Evolutionary conservation across 2,329 filamentous ascomycete genomes (phyloP).

Genomic region (Botrytis pseudocinerea): DNA sequence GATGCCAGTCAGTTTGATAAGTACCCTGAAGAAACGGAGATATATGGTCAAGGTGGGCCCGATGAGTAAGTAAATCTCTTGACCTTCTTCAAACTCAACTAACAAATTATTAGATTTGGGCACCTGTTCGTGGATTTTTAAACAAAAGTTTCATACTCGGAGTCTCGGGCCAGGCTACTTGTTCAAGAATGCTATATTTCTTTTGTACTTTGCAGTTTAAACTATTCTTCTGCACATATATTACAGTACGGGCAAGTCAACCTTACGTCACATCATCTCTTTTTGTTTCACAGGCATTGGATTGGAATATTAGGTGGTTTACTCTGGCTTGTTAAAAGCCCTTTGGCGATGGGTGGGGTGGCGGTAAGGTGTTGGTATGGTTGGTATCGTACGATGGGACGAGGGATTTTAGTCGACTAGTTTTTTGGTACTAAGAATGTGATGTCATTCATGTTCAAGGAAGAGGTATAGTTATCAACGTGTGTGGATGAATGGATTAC

Average conservation of each 20-base stretch:
- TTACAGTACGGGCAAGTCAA: slow-evolving; percentile 22
- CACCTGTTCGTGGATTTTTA: slow-evolving; percentile 33
- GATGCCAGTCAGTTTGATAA: slow-evolving; percentile 98
- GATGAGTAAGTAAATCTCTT: slow-evolving; percentile 73
- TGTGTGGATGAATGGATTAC: background rate
- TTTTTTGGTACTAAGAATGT: background rate
- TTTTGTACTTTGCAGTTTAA: slow-evolving; percentile 24
- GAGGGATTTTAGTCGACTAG: background rate
- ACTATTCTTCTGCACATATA: slow-evolving; percentile 32
- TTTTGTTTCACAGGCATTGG: slow-evolving; percentile 24
- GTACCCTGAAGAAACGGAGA: slow-evolving; percentile 95
- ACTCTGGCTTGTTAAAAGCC: slow-evolving; percentile 11
- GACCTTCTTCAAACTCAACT: slow-evolving; percentile 36
- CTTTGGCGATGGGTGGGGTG: background rate
- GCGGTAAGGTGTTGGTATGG: slow-evolving; percentile 20
- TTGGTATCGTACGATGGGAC: background rate
- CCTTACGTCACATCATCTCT: slow-evolving; percentile 24
- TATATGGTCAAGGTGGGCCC: slow-evolving; percentile 75
- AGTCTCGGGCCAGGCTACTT: background rate
- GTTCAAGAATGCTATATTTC: slow-evolving; percentile 12
- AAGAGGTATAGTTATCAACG: background rate
- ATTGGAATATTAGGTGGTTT: slow-evolving; percentile 19
- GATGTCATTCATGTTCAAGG: background rate
- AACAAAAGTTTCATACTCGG: slow-evolving; percentile 15
- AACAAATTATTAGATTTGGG: slow-evolving; percentile 27